Evolutionary conservation across 352 stramenopile genomes (phyloP), one percentile per base, ranked within the genome.

Genomic region (Pythium inflatum): DNA sequence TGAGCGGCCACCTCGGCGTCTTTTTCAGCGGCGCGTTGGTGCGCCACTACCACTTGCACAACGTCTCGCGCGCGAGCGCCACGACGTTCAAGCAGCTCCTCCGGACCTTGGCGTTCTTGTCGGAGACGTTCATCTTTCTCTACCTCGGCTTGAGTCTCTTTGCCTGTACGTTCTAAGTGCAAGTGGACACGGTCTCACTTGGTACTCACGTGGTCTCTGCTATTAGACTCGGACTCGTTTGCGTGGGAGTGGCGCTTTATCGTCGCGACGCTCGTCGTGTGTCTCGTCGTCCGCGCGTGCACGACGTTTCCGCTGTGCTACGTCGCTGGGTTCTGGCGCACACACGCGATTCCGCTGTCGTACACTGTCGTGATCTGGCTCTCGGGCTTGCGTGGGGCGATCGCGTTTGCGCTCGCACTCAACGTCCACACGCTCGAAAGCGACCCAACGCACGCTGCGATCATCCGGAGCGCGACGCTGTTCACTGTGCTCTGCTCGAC

Each of bases 1-100:
- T 96, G 14, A 95, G 86, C 54, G 94, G 95, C 28, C 94, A 98
- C 22, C 77, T 98, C 20, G 85, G 87, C 0, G 95, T 98, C 24
- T 92, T 98, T 53, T 98, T 98, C 70, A 96, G 88, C 40, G 89
- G 71, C 31, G 74, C 72, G 16, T 74, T 84, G 34, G 75, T 83
- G 31, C 76, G 73, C 45, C 76, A 83, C 57, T 83, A 83, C 64
- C 76, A 83, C 56, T 41, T 81, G 59, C 63, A 79, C 62, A 83
- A 78, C 55, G 62, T 83, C 24, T 79, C 70, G 3, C 59, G 50
- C 20, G 63, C 76, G 22, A 79, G 70, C 34, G 68, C 73, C 2
- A 68, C 72, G 5, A 71, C 73, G 0, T 79, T 83, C 54, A 69
- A 70, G 64, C 71, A 83, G 34, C 50, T 81, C 38, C 57, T 83